Conservation (phyloP, 2,329 filamentous ascomycete species). For the Chrysoporthe puriensis region DNA sequence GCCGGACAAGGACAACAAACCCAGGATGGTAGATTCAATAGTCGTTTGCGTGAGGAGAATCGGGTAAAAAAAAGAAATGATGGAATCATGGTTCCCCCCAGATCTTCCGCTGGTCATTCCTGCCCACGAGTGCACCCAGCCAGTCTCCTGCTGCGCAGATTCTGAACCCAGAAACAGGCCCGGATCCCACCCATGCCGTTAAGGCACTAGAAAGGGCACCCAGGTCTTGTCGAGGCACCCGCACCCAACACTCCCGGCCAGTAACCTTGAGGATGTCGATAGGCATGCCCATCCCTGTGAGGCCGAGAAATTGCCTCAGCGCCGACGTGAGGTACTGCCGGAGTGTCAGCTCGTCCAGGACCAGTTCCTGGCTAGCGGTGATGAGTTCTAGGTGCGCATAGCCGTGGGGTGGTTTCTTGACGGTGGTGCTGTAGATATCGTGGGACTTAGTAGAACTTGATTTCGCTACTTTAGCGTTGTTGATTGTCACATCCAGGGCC, state of each 20-base stretch:
- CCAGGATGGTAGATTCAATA: conserved; percentile 19
- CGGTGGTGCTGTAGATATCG: conserved; percentile 55
- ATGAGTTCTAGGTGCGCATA: conserved; percentile 60
- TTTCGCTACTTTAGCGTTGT: conserved; percentile 34
- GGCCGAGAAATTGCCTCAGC: conserved; percentile 70
- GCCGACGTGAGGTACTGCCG: conserved; percentile 66
- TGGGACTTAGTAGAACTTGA: conserved; percentile 47
- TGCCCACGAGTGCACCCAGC: conserved; percentile 63
- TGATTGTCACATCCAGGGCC: neutral
- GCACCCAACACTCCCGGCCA: conserved; percentile 62
- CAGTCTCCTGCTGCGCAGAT: conserved; percentile 65
- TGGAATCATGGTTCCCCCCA: conserved; percentile 41
- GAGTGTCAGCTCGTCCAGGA: conserved; percentile 64
- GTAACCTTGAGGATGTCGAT: conserved; percentile 71
- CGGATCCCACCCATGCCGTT: conserved; percentile 63
- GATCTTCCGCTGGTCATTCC: conserved; percentile 50
- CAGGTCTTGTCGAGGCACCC: conserved; percentile 65
- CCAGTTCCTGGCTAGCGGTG: conserved; percentile 27
- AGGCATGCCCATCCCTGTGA: conserved; percentile 67
- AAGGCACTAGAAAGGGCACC: conserved; percentile 65
- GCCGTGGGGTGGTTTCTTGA: conserved; percentile 56
- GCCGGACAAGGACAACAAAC: conserved; percentile 2
- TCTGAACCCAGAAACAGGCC: conserved; percentile 54
- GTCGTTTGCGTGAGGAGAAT: conserved; percentile 11
- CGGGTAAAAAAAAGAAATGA: neutral